A percentile compares a stretch with the other conserved stretches of the same genome.
phyloP scores from a whole-genome alignment of 805 yeast genomes.

The Candida coquimbonensis region DNA sequence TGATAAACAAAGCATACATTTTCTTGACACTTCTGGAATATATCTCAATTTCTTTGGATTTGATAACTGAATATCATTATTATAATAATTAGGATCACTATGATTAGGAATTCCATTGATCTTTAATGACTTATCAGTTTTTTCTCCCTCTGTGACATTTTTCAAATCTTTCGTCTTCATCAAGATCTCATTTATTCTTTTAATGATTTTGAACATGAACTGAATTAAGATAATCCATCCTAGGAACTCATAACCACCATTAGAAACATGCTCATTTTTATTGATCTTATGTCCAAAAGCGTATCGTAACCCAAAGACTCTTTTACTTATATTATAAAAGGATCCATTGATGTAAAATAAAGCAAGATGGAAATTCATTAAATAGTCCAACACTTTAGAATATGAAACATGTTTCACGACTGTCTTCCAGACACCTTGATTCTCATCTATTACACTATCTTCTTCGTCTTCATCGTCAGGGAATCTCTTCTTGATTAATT shows the following conservation, averaged over 20 bases:
- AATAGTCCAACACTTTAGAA: conserved; percentile 38
- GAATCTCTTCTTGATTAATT: conserved; percentile 11
- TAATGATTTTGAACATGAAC: conserved; percentile 33
- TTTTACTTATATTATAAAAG: conserved; percentile 70
- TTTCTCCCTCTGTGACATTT: neutral
- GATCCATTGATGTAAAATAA: conserved; percentile 77
- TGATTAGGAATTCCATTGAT: conserved; percentile 6
- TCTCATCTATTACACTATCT: conserved; percentile 7
- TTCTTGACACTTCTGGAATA: conserved; percentile 62
- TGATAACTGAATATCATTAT: conserved; percentile 43
- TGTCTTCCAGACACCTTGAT: neutral
- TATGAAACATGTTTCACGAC: conserved; percentile 27
- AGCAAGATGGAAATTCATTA: conserved; percentile 69
- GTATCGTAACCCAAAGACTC: conserved; percentile 76
- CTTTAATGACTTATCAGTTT: neutral
- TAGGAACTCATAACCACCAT: conserved; percentile 66
- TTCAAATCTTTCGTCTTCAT: neutral
- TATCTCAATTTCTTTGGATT: conserved; percentile 55
- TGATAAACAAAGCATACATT: conserved; percentile 80
- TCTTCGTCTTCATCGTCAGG: conserved; percentile 10
- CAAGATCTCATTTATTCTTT: conserved; percentile 6
- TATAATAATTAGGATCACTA: conserved; percentile 2
- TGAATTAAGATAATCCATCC: conserved; percentile 59
- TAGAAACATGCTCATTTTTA: conserved; percentile 31
- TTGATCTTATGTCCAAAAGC: conserved; percentile 60